A percentile compares a stretch with the other conserved stretches of the same genome.
Conservation (phyloP, 2,329 filamentous ascomycete species). For the Fusarium nodosum region DNA sequence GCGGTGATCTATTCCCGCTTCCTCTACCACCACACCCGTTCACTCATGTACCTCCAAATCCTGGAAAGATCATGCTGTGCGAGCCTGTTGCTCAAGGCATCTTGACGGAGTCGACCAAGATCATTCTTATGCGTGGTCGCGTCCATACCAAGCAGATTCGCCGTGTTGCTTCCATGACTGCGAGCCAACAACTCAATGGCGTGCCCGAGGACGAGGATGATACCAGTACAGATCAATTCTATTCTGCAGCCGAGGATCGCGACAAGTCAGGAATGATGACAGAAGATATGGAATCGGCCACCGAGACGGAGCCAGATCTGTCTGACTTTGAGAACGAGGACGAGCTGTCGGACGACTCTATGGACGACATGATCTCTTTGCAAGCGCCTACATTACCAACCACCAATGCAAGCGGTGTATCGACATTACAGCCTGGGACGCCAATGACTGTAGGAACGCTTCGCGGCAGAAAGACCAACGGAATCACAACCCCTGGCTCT, state of each 20-base stretch:
- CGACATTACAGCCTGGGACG: constrained; percentile 83
- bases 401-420: constrained; percentile 83
- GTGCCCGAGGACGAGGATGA: constrained; percentile 78
- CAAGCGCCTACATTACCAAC: constrained; percentile 82
- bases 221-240: constrained; percentile 91
- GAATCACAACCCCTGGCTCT: constrained; percentile 85
- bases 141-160: constrained; percentile 67
- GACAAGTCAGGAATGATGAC: constrained; percentile 69
- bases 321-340: constrained; percentile 78
- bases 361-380: constrained; percentile 94
- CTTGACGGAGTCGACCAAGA: constrained; percentile 81
- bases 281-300: constrained; percentile 70
- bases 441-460: constrained; percentile 76
- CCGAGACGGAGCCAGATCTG: constrained; percentile 73
- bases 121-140: constrained; percentile 80
- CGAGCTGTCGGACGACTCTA: constrained; percentile 85
- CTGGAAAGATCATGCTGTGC: constrained; percentile 90
- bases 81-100: constrained; percentile 94
- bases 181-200: constrained; percentile 64
- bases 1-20: constrained; percentile 82
- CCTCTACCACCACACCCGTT: constrained; percentile 87
- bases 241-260: constrained; percentile 88
- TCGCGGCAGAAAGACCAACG: constrained; percentile 75
- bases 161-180: constrained; percentile 62
- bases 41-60: constrained; percentile 85